Evolutionary conservation across 2,329 filamentous ascomycete species (phyloP).

Genomic region (Xylariaceae sp.): DNA sequence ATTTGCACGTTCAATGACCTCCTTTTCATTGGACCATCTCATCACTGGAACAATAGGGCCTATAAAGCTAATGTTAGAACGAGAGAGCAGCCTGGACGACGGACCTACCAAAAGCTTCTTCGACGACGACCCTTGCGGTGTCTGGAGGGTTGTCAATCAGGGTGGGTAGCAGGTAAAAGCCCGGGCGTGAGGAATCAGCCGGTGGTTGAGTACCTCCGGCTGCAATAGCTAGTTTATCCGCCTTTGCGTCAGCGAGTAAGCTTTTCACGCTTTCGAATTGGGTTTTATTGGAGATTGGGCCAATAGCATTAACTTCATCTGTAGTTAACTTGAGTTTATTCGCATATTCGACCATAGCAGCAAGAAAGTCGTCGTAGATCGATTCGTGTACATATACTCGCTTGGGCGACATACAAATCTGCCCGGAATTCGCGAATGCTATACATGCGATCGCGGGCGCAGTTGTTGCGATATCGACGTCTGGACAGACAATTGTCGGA

Average conservation of each 20-base stretch:
- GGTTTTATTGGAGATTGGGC: constrained; percentile 17
- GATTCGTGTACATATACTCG: constrained; percentile 53
- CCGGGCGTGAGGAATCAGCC: not conserved
- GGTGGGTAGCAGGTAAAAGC: constrained; percentile 19
- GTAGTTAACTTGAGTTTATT: constrained; percentile 9
- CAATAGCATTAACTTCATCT: constrained; percentile 4
- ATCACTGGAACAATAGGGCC: constrained; percentile 39
- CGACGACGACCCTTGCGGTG: constrained; percentile 18
- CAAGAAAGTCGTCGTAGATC: constrained; percentile 42
- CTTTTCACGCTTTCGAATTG: constrained; percentile 21
- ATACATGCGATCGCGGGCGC: constrained; percentile 36
- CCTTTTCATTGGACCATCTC: constrained; percentile 40
- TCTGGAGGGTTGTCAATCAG: constrained; percentile 25
- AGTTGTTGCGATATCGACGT: constrained; percentile 46
- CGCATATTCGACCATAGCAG: constrained; percentile 37
- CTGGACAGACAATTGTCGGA: constrained; percentile 53
- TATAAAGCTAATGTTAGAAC: not conserved
- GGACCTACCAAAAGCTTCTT: constrained; percentile 26
- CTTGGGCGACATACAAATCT: constrained; percentile 47
- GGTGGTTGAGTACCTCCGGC: constrained; percentile 8
- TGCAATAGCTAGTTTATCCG: constrained; percentile 16
- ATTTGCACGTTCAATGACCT: constrained; percentile 44
- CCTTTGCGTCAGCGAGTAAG: constrained; percentile 21
- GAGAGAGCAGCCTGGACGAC: too few relatives aligned
- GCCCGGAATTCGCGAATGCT: constrained; percentile 42